Conservation (phyloP, 2,329 filamentous ascomycete genomes). For the Beauveria asiatica region DNA sequence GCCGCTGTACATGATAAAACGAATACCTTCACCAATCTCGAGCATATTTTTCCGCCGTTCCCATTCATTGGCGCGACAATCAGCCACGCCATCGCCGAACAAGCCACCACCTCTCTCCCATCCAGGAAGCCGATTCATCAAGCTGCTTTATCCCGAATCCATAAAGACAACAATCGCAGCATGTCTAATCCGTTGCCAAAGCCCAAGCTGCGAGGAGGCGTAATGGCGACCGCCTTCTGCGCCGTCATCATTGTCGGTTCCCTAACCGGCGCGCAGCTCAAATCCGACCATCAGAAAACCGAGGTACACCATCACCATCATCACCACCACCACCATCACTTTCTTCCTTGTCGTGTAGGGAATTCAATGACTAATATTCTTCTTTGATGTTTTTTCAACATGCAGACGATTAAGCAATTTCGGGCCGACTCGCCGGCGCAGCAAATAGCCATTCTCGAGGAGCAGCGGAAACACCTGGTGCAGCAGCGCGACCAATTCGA, state of each 20-base stretch:
- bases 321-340: no score
- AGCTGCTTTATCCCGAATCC: not conserved
- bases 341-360: no score
- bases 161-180: not conserved
- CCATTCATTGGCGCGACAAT: no score
- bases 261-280: constrained; percentile 41
- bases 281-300: constrained; percentile 38
- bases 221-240: constrained; percentile 35
- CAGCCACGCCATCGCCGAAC: not conserved
- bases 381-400: no score
- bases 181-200: constrained; percentile 16
- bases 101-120: not conserved
- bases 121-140: no score
- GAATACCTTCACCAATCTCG: no score
- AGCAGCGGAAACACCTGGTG: constrained; percentile 31
- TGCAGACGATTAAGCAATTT: constrained; percentile 28
- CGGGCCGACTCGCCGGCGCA: constrained; percentile 31
- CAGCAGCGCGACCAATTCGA: constrained; percentile 32
- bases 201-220: constrained; percentile 26
- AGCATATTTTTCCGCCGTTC: no score
- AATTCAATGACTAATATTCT: not conserved
- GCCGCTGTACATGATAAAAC: not conserved
- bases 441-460: constrained; percentile 36
- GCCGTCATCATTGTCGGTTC: constrained; percentile 39
- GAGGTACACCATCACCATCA: constrained; percentile 23